Evolutionary conservation across 208 protist genomes (phyloP).

Genomic region (Borovskyia barvae): DNA sequence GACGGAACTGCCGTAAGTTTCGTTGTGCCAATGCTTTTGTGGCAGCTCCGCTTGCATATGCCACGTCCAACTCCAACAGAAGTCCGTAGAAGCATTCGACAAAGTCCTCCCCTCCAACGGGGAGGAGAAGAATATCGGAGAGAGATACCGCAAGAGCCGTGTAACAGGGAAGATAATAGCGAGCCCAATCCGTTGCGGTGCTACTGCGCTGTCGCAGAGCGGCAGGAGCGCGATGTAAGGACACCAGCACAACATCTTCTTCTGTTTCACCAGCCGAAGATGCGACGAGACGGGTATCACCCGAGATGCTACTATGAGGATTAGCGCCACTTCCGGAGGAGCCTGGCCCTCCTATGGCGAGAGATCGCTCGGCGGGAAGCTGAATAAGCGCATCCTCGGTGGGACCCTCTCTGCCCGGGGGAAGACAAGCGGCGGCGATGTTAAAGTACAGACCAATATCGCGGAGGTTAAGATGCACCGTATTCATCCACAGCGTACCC

Average conservation of each 20-base stretch:
- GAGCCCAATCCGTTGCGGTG: slow-evolving; percentile 22
- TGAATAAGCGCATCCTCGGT: slow-evolving; percentile 14
- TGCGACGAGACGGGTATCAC: not conserved
- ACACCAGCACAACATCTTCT: slow-evolving; percentile 10
- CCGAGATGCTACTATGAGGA: not conserved
- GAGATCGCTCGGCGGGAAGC: slow-evolving; percentile 12
- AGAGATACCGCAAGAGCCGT: slow-evolving; percentile 58
- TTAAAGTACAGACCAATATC: slow-evolving; percentile 30
- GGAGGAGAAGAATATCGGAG: slow-evolving; percentile 52
- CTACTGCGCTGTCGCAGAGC: slow-evolving; percentile 24
- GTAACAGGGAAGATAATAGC: slow-evolving; percentile 47
- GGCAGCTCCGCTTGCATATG: slow-evolving; percentile 41
- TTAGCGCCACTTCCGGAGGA: not conserved
- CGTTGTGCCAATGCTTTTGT: slow-evolving; percentile 48
- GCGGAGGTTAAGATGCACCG: slow-evolving; percentile 35
- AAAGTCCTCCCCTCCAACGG: slow-evolving; percentile 47
- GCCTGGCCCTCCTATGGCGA: too few species aligned
- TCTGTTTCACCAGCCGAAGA: not conserved
- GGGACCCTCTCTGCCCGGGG: slow-evolving; percentile 1
- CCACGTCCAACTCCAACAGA: slow-evolving; percentile 66
- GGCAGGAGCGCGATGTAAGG: slow-evolving; percentile 23
- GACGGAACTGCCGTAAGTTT: slow-evolving; percentile 50
- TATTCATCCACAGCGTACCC: slow-evolving; percentile 79
- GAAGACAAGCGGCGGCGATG: slow-evolving; percentile 24
- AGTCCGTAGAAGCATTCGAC: slow-evolving; percentile 65